Base-by-base conservation (phyloP, 345 rosid species). In the Anastatica hierochuntica region DNA sequence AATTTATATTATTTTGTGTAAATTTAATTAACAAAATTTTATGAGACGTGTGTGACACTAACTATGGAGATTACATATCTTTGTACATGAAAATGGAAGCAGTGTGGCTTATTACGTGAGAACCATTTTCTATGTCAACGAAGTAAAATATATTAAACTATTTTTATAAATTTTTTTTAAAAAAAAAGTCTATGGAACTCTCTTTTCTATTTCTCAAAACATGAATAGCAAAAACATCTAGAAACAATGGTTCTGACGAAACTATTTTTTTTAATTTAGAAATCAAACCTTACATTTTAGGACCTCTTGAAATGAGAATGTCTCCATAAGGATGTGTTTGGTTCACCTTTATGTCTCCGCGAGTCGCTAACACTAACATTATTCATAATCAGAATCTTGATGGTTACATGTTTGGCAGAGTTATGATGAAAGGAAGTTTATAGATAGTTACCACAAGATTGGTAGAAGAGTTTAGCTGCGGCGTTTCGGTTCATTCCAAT, bases 391-490 rank as follows among this genome's bases (percentile, higher is more conserved):
- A 44, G 46, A 16, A 1, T 51, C 26, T 43, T 7, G 1, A 10
- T 16, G 18, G 41, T 53, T n/a, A n/a, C 3, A 23, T 23, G 27
- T 6, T 23, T 23, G 27, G 6, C n/a, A n/a, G n/a, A n/a, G n/a
- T n/a, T n/a, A n/a, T n/a, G n/a, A n/a, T n/a, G n/a, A 42, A 40
- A 14, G 24, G 36, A 58, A 37, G 4, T 5, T 60, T 41, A 21
- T 5, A 20, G 33, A n/a, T n/a, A 20, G 30, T 24, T 83, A 90
- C 96, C 96, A 50, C 94, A 84, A 24, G 81, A 78, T 64, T 83
- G 97, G 60, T 80, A 86, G 58, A 90, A 90, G 40, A 87, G 83
- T 64, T 74, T 55, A 54, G 98, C 89, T 49, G 98, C 96, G 44
- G 76, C 78, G 62, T 71, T 82, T 58, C 78, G 63, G 72, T 55